Conservation (phyloP, 164 flowering plant species). For the Amborella trichopoda region DNA sequence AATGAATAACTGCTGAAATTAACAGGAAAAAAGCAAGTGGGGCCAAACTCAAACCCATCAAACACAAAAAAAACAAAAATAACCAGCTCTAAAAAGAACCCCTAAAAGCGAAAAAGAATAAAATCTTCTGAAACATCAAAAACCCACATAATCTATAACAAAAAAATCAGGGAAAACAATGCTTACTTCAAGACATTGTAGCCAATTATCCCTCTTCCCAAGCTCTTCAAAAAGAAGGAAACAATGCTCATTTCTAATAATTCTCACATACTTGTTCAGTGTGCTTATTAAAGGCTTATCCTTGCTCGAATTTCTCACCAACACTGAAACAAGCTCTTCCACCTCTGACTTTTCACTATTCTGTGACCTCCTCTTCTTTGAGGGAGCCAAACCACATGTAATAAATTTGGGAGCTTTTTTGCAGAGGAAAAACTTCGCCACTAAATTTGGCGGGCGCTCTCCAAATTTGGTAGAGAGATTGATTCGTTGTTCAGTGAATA, state of each 20-base stretch:
- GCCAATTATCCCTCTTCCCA: constrained; percentile 75
- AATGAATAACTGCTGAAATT: no score
- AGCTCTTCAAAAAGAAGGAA: constrained; percentile 89
- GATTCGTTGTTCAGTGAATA: no score
- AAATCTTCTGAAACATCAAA: not conserved
- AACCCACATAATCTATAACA: no score
- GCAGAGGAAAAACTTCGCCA: no score
- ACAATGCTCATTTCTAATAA: constrained; percentile 76
- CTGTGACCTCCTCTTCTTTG: constrained; percentile 17
- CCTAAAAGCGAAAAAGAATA: not conserved
- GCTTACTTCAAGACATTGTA: constrained; percentile 86
- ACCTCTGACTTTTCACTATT: constrained; percentile 30
- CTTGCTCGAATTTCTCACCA: constrained; percentile 37
- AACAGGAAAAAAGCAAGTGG: no score
- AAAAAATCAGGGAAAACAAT: not conserved
- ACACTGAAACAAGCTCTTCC: constrained; percentile 30
- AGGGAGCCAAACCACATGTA: constrained; percentile 20
- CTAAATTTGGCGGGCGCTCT: no score
- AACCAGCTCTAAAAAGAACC: not conserved
- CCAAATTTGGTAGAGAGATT: no score
- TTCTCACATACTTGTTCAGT: constrained; percentile 54
- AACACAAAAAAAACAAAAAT: not conserved
- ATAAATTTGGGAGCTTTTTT: no score
- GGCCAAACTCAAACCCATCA: not conserved
- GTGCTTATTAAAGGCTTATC: constrained; percentile 47